Percentiles rank a stretch among this genome's conserved stretches.
Conservation (phyloP, 352 stramenopile genomes). For the Pythium rhizo-oryzae region DNA sequence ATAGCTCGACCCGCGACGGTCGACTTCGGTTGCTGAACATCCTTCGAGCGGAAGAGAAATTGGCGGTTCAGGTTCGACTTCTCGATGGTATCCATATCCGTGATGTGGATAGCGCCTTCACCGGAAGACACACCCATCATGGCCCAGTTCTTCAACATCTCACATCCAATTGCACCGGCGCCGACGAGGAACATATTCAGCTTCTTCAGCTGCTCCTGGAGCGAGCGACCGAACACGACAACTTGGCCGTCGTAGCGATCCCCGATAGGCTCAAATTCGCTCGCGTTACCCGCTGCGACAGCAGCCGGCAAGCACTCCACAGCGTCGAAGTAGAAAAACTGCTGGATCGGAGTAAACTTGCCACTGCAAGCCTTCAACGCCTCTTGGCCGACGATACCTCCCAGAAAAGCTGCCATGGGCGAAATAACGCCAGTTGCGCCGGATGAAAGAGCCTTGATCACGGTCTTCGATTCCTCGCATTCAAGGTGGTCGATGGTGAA, state of each 20-base stretch:
- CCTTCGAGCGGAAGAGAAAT: slow-evolving; percentile 98
- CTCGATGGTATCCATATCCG: slow-evolving; percentile 99
- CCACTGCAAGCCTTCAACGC: slow-evolving; percentile 98
- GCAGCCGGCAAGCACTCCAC: slow-evolving; percentile 95
- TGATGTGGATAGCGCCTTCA: slow-evolving; percentile 93
- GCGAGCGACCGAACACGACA: slow-evolving; percentile 82
- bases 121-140: slow-evolving; percentile 97
- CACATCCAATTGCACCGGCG: slow-evolving; percentile 98
- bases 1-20: slow-evolving; percentile 92
- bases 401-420: slow-evolving; percentile 97
- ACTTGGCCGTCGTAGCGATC: slow-evolving; percentile 95
- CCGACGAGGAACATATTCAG: slow-evolving; percentile 98
- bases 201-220: slow-evolving; percentile 86
- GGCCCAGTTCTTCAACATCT: slow-evolving; percentile 99
- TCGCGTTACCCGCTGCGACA: slow-evolving; percentile 38
- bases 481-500: slow-evolving; percentile 68
- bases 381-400: slow-evolving; percentile 97
- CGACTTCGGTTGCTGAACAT: slow-evolving; percentile 98
- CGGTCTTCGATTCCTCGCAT: slow-evolving; percentile 64
- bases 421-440: slow-evolving; percentile 91
- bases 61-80: slow-evolving; percentile 99
- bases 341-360: slow-evolving; percentile 99
- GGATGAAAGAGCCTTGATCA: slow-evolving; percentile 82
- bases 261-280: slow-evolving; percentile 67
- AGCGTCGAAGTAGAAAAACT: slow-evolving; percentile 99